Conservation (phyloP, 2,329 filamentous ascomycete genomes). For the Colletotrichum orbiculare region DNA sequence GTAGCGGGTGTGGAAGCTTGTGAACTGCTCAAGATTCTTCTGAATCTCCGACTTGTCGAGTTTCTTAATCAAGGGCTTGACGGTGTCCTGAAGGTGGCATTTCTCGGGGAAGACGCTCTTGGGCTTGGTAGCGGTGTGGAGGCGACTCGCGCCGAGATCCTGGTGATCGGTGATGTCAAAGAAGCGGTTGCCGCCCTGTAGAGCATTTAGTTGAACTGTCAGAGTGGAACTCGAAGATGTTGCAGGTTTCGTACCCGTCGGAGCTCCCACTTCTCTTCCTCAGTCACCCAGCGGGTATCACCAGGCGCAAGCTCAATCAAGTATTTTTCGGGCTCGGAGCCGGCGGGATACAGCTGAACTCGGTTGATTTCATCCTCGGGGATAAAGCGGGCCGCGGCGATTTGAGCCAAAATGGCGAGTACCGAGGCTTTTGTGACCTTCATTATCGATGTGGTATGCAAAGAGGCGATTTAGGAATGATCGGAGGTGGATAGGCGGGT, state of each 20-base stretch:
- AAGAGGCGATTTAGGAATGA: constrained; percentile 11
- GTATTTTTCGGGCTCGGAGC: constrained; percentile 64
- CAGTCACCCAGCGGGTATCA: constrained; percentile 86
- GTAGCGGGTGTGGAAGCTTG: constrained; percentile 84
- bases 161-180: constrained; percentile 90
- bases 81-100: constrained; percentile 71
- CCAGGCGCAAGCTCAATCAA: constrained; percentile 88
- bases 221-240: neutral
- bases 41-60: constrained; percentile 83
- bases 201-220: neutral
- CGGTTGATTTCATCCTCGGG: constrained; percentile 62
- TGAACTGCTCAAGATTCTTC: constrained; percentile 81
- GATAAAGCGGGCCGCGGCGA: constrained; percentile 66
- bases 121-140: constrained; percentile 43
- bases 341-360: constrained; percentile 59
- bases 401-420: constrained; percentile 65
- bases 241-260: constrained; percentile 70
- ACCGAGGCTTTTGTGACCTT: constrained; percentile 64
- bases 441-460: constrained; percentile 50
- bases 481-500: constrained; percentile 18
- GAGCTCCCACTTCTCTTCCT: constrained; percentile 94
- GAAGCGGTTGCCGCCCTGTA: constrained; percentile 85
- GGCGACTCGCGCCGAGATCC: constrained; percentile 66
- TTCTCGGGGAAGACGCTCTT: constrained; percentile 74
- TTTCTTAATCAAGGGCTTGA: constrained; percentile 73